Conservation (phyloP, 169 alveolate genomes). For the Eimeria sp. region DNA sequence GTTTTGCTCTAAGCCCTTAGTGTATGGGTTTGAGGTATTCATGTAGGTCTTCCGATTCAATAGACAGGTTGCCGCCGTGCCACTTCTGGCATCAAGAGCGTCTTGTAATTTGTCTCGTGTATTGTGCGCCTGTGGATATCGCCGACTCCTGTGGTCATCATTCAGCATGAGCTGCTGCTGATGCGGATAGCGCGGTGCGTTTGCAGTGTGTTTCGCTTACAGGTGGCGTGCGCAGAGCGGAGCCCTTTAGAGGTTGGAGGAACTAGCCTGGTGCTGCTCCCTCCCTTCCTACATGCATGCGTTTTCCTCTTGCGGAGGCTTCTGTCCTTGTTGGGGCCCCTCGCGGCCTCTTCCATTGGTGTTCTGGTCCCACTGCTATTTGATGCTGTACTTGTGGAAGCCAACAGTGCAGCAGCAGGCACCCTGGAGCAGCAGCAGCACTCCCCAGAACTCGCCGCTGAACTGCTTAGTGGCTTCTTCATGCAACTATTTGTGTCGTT, state of each 20-base stretch:
- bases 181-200: neutral
- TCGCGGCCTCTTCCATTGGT: constrained; percentile 20
- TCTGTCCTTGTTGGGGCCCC: constrained; percentile 59
- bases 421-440: constrained; percentile 74
- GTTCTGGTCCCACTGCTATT: constrained; percentile 43
- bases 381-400: constrained; percentile 34
- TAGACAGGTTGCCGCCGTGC: too few relatives aligned
- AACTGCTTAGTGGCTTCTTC: constrained; percentile 57
- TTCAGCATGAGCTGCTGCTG: neutral
- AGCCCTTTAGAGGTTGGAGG: constrained; percentile 59
- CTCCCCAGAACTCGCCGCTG: constrained; percentile 68
- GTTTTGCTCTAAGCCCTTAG: neutral
- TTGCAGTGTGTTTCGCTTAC: neutral
- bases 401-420: constrained; percentile 52
- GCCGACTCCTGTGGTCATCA: neutral
- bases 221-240: constrained; percentile 58
- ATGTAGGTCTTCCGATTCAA: neutral
- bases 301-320: constrained; percentile 67
- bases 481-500: constrained; percentile 55
- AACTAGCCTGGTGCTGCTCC: constrained; percentile 43
- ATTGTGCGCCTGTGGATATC: neutral
- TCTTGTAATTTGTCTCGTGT: neutral
- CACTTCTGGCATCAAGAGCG: neutral
- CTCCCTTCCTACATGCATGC: constrained; percentile 41
- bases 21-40: neutral